A percentile compares a stretch with the other conserved stretches of the same genome.
phyloP scores from a whole-genome alignment of 192 early-diverging fungal genomes.

The Coemansia sp. region DNA sequence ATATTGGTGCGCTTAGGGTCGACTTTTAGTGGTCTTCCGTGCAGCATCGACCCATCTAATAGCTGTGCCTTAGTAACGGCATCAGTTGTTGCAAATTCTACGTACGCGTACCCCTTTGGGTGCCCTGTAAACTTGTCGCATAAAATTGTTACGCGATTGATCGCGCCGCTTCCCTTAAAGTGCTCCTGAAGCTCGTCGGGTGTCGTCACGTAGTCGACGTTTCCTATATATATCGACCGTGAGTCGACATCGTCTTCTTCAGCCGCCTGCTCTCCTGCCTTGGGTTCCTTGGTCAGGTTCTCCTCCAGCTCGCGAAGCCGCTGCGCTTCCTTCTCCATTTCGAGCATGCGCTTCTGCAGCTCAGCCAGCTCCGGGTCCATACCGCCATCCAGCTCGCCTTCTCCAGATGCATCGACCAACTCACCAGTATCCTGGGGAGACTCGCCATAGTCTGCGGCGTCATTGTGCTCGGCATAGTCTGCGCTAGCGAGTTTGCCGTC shows the following conservation, averaged over 20 bases:
- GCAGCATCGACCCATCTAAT: constrained; percentile 88
- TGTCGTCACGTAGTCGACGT: constrained; percentile 93
- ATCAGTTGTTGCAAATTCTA: constrained; percentile 90
- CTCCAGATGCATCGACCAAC: constrained; percentile 3
- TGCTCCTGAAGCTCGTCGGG: constrained; percentile 95
- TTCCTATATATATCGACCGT: constrained; percentile 94
- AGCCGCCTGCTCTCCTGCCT: constrained; percentile 16
- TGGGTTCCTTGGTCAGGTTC: constrained; percentile 39
- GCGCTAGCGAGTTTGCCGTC: not conserved
- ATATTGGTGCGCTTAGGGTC: constrained; percentile 94
- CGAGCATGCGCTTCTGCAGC: constrained; percentile 48
- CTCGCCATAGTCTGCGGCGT: constrained; percentile 29
- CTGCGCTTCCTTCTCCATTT: constrained; percentile 57
- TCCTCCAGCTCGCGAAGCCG: constrained; percentile 52
- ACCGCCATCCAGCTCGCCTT: constrained; percentile 9
- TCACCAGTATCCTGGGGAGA: constrained; percentile 12
- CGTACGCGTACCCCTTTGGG: constrained; percentile 91
- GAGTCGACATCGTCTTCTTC: constrained; percentile 65
- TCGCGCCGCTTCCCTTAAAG: constrained; percentile 93
- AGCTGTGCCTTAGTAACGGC: constrained; percentile 82
- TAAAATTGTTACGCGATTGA: constrained; percentile 96
- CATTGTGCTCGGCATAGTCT: constrained; percentile 18
- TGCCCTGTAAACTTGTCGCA: constrained; percentile 94
- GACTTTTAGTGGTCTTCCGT: constrained; percentile 82
- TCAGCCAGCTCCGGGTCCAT: constrained; percentile 50